phyloP scores from a whole-genome alignment of 2,329 filamentous ascomycete genomes.

The Neonectria punicea region DNA sequence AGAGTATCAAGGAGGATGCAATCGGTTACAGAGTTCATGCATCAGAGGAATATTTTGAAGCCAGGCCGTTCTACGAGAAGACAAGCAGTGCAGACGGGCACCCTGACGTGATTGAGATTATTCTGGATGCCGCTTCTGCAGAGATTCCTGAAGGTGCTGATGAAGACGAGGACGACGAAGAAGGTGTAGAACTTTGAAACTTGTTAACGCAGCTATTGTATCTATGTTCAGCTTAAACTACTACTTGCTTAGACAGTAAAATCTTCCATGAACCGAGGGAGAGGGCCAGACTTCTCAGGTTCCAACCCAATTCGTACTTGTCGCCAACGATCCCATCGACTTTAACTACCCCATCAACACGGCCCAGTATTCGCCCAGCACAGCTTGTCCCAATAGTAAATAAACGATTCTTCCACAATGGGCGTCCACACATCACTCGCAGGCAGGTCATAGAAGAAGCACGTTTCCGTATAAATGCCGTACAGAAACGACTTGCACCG shows the following conservation, averaged over 20 bases:
- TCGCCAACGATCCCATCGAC: too few species aligned
- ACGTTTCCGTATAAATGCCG: not conserved
- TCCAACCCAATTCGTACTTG: too few species aligned
- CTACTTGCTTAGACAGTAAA: not conserved
- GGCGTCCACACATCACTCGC: not conserved
- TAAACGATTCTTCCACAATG: not conserved
- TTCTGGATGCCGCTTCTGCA: not conserved
- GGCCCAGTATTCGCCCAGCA: not conserved
- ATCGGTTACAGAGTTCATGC: not conserved
- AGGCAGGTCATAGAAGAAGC: constrained; percentile 4
- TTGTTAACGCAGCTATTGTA: not conserved
- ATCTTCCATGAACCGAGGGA: too few species aligned
- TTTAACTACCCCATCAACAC: not conserved
- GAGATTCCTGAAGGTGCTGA: not conserved
- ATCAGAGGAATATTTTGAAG: constrained; percentile 4
- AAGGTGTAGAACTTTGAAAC: not conserved
- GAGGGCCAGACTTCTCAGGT: too few species aligned
- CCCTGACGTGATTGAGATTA: not conserved
- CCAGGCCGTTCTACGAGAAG: not conserved
- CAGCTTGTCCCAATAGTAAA: not conserved
- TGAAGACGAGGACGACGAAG: too few species aligned
- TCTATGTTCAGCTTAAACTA: not conserved
- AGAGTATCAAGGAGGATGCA: constrained; percentile 8
- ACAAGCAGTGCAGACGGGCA: not conserved
- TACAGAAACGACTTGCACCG: constrained; percentile 8